Percentiles rank a stretch among this genome's conserved stretches.
Evolutionary conservation across 2,329 filamentous ascomycete genomes (phyloP).

Genomic region (Claviceps pazoutovae): DNA sequence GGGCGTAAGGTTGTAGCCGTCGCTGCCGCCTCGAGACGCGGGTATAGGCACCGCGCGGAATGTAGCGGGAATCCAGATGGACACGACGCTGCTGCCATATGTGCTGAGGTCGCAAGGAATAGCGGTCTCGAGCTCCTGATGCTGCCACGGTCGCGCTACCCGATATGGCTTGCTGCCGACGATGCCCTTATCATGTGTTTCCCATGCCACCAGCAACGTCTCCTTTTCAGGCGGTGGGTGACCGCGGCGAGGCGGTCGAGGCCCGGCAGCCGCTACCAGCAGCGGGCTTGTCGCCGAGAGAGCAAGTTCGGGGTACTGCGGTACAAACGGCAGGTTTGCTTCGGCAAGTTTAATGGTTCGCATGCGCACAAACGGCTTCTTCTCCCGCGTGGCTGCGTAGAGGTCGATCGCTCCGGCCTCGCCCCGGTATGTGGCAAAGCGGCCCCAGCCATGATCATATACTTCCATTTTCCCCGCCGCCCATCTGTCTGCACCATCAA

Average conservation of each 20-base stretch:
- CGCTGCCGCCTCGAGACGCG: constrained; percentile 11
- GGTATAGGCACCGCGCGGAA: constrained; percentile 20
- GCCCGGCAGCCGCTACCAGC: constrained; percentile 24
- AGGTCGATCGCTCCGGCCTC: constrained; percentile 20
- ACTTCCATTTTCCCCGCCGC: constrained; percentile 21
- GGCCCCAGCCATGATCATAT: constrained; percentile 19
- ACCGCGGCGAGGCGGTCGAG: constrained; percentile 23
- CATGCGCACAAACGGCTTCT: constrained; percentile 23
- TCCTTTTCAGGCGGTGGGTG: constrained; percentile 23
- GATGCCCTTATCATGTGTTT: constrained; percentile 17
- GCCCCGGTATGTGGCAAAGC: constrained; percentile 22
- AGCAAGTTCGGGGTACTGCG: constrained; percentile 26
- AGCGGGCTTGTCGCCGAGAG: constrained; percentile 25
- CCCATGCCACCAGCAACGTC: constrained; percentile 26
- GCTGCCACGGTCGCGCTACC: constrained; percentile 22
- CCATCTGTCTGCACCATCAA: constrained; percentile 25
- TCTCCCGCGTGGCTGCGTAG: constrained; percentile 17
- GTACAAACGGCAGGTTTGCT: constrained; percentile 22
- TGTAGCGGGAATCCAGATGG: constrained; percentile 26
- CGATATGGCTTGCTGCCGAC: constrained; percentile 20
- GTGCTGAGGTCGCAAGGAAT: constrained; percentile 22
- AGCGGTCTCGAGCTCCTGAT: constrained; percentile 25
- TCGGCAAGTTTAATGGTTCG: constrained; percentile 21
- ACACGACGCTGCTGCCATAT: constrained; percentile 24
- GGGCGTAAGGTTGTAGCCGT: constrained; percentile 21